Evolutionary conservation across 495 filamentous ascomycete genomes (phyloP), one percentile per base, ranked within the genome.

Genomic region (Astrocystis sublimbata): DNA sequence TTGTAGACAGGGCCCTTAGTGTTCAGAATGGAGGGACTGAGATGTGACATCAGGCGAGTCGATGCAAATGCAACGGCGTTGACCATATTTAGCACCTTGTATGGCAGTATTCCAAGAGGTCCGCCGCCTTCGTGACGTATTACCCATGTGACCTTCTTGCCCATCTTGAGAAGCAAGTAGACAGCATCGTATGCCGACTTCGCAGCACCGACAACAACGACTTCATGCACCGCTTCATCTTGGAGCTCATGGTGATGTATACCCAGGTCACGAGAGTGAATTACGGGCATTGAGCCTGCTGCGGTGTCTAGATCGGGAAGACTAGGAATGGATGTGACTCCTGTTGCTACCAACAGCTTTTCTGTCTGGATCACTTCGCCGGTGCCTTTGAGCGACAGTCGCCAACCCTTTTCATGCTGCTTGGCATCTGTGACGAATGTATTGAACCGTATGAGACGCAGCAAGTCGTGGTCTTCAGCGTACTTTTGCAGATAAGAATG

Each of bases 111-210:
- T 5, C 69, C 63, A 6, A 68, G 62, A 5, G 76, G 73, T 6
- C 79, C 79, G 24, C 66, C 53, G 1, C 76, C 78, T 13, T 70
- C 72, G 2, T 62, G 63, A 3, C 80, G 76, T 51, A 77, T 78
- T 28, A 79, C 65, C 80, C 78, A 81, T 33, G 74, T 70, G 3
- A 83, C 80, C 35, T 74, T 68, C 62, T 81, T 81, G 2, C 80
- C 80, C 5, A 67, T 63, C 23, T 73, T 67, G 0, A 74, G 63
- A 15, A 76, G 72, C 51, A 79, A 63, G 47, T 75, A 78, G 13
- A 75, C 76, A 6, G 78, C 73, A 55, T 83, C 81, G 47, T 73
- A 78, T 1, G 79, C 74, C 6, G 77, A 79, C 63, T 83, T 83
- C 4, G 72, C 74, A 8, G 73, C 80, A 1, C 80, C 80, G 13